Conservation (phyloP, 345 rosid genomes). For the Kandelia obovata region DNA sequence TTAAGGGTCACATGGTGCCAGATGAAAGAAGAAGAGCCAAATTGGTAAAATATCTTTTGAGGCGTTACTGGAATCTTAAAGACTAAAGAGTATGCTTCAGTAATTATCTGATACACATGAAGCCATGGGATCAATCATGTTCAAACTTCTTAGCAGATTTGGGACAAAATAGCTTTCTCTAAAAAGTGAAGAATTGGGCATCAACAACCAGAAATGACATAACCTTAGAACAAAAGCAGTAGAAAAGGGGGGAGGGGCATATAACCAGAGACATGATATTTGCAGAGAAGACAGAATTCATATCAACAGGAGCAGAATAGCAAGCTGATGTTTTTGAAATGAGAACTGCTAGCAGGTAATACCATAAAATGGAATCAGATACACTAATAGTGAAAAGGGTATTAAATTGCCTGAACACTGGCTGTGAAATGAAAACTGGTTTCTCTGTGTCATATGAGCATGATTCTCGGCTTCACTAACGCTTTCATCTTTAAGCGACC, state of each 20-base stretch:
- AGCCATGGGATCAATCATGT: neutral
- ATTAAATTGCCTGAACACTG: conserved; percentile 53
- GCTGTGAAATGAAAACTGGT: conserved; percentile 29
- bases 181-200: neutral
- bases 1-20: too few species aligned
- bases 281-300: too few species aligned
- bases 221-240: neutral
- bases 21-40: too few species aligned
- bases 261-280: too few species aligned
- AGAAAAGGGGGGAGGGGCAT: too few species aligned
- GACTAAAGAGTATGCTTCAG: conserved; percentile 38
- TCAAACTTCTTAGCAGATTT: neutral
- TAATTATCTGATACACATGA: conserved; percentile 31
- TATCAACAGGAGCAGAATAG: too few species aligned
- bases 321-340: too few species aligned
- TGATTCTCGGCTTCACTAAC: conserved; percentile 24
- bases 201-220: neutral
- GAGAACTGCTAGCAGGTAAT: neutral
- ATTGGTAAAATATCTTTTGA: too few species aligned
- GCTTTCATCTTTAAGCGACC: conserved; percentile 46
- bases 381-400: conserved; percentile 6
- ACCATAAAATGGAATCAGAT: conserved; percentile 31
- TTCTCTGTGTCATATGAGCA: conserved; percentile 17
- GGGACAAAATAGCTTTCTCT: neutral
- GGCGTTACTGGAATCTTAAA: neutral